Percentiles rank a stretch among this genome's conserved stretches.
Conservation (phyloP, 1,284 basidiomycete genomes). For the Lentinula novae-zelandiae region DNA sequence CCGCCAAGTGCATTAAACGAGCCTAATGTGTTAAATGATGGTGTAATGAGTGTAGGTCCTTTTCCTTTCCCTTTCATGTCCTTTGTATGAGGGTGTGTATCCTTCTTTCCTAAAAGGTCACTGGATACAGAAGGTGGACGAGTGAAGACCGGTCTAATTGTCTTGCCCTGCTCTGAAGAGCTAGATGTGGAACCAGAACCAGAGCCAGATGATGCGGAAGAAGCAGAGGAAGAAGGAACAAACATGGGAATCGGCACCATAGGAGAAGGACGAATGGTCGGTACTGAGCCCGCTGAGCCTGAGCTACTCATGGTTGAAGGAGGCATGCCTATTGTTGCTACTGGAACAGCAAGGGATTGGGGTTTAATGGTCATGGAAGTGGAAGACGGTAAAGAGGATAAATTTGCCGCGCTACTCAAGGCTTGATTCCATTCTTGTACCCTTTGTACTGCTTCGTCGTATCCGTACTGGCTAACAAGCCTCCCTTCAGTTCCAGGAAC, state of each 20-base stretch:
- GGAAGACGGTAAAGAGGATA: conserved; percentile 18
- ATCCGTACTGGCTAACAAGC: conserved; percentile 69
- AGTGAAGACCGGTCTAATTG: conserved; percentile 1
- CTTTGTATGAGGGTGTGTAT: not conserved
- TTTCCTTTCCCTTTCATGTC: not conserved
- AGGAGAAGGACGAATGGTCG: not conserved
- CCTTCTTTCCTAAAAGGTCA: not conserved
- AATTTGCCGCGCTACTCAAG: conserved; percentile 50
- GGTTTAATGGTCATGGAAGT: not conserved
- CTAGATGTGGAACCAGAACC: not conserved
- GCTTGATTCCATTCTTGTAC: conserved; percentile 99
- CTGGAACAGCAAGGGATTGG: conserved; percentile 11
- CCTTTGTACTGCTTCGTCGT: conserved; percentile 90
- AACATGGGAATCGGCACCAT: not conserved
- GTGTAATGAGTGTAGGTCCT: not conserved
- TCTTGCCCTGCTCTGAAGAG: conserved; percentile 4
- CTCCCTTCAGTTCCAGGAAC: not conserved
- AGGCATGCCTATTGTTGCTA: not conserved
- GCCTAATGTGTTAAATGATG: not conserved
- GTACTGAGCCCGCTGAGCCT: not conserved
- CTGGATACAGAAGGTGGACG: not conserved
- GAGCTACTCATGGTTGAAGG: not conserved
- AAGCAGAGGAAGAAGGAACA: conserved; percentile 34
- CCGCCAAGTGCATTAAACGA: not conserved
- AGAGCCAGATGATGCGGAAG: conserved; percentile 26